Evolutionary conservation across 2,329 filamentous ascomycete genomes (phyloP), one percentile per base, ranked within the genome.

Genomic region (Fusarium sp.): DNA sequence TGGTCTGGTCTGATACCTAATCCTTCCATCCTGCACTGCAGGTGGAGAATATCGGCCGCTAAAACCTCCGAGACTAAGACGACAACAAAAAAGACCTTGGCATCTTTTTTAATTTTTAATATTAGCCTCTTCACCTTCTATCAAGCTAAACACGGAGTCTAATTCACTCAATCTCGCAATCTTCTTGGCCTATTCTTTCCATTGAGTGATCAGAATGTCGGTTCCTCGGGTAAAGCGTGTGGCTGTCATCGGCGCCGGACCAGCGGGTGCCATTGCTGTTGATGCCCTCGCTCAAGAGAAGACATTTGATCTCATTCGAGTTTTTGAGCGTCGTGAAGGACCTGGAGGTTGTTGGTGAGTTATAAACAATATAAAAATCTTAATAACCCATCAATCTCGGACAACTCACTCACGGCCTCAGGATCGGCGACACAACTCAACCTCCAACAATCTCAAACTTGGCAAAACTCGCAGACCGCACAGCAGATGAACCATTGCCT

Each of bases 291-390:
- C 81, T 25, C 82, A 87, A 71, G 88, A 90, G 72, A 80, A 86
- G 63, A 72, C 78, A 1, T 90, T 90, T 69, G 84, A 89, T 58
- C 75, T 80, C 4, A 86, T 90, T 54, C 82, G 85, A 8, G 86
- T 90, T 0, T 90, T 90, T 72, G 88, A 90, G 72, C 80, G 88
- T 27, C 82, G 87, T 49, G 85, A 88, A 62, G 81, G 80, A 15
- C 80, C 86, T 2, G 88, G 88, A 49, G 88, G 88, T 18, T 88
- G 85, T 54, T 90, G 88, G 88, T 89, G 74, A 81, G 45, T 47
- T 18, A 18, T 15, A 20, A 15, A 14, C 5, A 33, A 3, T 6
- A 4, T 31, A 31, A 13, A 31, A 11, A 25, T 9, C 25, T n/a
- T n/a, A 31, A 14, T 31, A 31, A 14, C 7, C 11, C 13, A 14